These are phyloP conservation scores for Erysiphe pulchra DNA, from an alignment of 2,329 filamentous ascomycete genomes.

Conservation along the genomic window DNA sequence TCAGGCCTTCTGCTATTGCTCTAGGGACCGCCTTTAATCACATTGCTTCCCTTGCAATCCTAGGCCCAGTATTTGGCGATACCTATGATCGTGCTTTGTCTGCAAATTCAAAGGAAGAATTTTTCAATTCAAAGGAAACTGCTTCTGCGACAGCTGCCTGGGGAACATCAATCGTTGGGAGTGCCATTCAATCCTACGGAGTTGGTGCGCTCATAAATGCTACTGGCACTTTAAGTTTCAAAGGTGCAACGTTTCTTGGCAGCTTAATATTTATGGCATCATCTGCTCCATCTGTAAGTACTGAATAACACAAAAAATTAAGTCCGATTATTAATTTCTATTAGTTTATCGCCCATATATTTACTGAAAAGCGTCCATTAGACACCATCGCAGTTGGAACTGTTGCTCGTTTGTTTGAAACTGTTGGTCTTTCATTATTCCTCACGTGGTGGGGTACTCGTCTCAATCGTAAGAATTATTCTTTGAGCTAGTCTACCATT, in stretches of 20 bases:
- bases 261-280: slow-evolving; percentile 77
- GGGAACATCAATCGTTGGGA: slow-evolving; percentile 75
- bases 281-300: slow-evolving; percentile 62
- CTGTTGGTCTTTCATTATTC: slow-evolving; percentile 72
- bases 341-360: slow-evolving; percentile 63
- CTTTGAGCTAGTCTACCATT: background rate
- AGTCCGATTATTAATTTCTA: slow-evolving; percentile 1
- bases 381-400: slow-evolving; percentile 75
- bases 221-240: slow-evolving; percentile 85
- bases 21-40: slow-evolving; percentile 94
- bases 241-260: slow-evolving; percentile 86
- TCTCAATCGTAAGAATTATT: slow-evolving; percentile 20
- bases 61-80: slow-evolving; percentile 75
- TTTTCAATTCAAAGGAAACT: slow-evolving; percentile 79
- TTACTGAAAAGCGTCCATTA: slow-evolving; percentile 75
- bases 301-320: background rate
- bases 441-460: slow-evolving; percentile 95
- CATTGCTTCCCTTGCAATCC: slow-evolving; percentile 63
- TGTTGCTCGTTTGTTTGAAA: slow-evolving; percentile 70
- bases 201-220: slow-evolving; percentile 81
- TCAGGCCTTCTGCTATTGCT: slow-evolving; percentile 95
- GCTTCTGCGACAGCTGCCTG: slow-evolving; percentile 66
- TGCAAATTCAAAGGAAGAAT: slow-evolving; percentile 90
- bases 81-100: slow-evolving; percentile 82
- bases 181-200: slow-evolving; percentile 69